Evolutionary conservation across 352 stramenopile species (phyloP).

Genomic region (Globisporangium orthogonon): DNA sequence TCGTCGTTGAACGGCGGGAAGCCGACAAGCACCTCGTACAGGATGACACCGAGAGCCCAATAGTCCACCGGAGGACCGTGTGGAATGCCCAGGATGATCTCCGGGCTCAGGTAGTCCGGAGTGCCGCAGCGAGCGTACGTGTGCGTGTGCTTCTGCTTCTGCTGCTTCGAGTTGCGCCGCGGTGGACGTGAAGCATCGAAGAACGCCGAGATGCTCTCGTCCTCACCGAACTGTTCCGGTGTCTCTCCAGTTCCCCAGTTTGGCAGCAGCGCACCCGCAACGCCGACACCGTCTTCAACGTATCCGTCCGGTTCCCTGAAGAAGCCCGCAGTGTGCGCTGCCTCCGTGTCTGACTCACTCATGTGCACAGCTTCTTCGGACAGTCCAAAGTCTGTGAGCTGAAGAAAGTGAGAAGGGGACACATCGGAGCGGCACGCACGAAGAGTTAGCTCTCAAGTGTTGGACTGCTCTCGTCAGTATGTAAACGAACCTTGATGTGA

Average conservation of each 20-base stretch:
- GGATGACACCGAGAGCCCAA: conserved; percentile 88
- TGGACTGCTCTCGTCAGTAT: background rate
- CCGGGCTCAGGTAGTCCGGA: conserved; percentile 85
- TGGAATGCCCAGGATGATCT: conserved; percentile 72
- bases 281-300: conserved; percentile 4
- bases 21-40: conserved; percentile 87
- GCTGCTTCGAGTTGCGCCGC: conserved; percentile 15
- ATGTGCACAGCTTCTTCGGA: conserved; percentile 70
- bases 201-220: conserved; percentile 18
- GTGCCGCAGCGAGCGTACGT: conserved; percentile 78
- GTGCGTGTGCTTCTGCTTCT: conserved; percentile 47
- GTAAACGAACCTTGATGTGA: conserved; percentile 70
- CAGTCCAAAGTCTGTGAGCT: conserved; percentile 85
- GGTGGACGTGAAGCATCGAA: conserved; percentile 13
- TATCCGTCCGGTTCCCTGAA: conserved; percentile 14
- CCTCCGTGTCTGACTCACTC: conserved; percentile 34
- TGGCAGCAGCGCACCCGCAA: background rate
- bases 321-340: conserved; percentile 9
- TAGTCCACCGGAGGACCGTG: conserved; percentile 84
- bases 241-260: conserved; percentile 2
- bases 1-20: conserved; percentile 89
- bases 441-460: background rate
- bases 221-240: conserved; percentile 15
- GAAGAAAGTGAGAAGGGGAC: background rate
- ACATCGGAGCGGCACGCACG: background rate